These are phyloP conservation scores for Beauveria sp. DNA, from an alignment of 2,329 filamentous ascomycete species.

Conservation along the genomic window DNA sequence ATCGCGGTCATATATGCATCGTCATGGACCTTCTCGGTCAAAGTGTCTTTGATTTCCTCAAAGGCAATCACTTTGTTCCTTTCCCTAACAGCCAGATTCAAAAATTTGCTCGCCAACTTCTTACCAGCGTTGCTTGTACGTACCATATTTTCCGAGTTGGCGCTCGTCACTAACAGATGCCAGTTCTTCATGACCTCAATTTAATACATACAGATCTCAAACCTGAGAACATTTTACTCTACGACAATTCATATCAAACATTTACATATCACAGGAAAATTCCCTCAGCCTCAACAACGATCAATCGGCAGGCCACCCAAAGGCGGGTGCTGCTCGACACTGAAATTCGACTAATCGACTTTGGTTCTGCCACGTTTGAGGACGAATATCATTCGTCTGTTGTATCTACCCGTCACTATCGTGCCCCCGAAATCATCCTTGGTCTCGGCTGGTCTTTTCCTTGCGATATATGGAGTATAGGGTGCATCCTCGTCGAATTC, in stretches of 20 bases:
- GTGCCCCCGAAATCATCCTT: conserved; percentile 63
- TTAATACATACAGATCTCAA: conserved; percentile 86
- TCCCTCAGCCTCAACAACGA: conserved; percentile 56
- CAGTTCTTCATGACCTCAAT: conserved; percentile 92
- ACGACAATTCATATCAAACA: conserved; percentile 58
- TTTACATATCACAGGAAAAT: conserved; percentile 66
- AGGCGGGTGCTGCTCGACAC: conserved; percentile 59
- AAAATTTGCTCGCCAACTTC: conserved; percentile 87
- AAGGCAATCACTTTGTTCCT: conserved; percentile 88
- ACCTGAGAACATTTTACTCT: conserved; percentile 63
- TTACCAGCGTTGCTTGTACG: conserved; percentile 97
- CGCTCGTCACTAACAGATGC: background rate
- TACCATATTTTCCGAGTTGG: conserved; percentile 18
- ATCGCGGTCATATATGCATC: conserved; percentile 89
- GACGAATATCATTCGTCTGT: conserved; percentile 67
- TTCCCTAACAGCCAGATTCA: conserved; percentile 99
- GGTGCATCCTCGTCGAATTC: conserved; percentile 65
- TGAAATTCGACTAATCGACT: conserved; percentile 63
- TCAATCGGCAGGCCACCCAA: conserved; percentile 54
- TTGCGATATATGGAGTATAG: conserved; percentile 68
- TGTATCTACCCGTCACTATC: conserved; percentile 62
- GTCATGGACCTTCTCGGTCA: conserved; percentile 75
- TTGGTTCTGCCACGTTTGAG: conserved; percentile 65
- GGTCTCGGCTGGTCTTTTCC: conserved; percentile 65
- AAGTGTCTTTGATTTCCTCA: conserved; percentile 97